These are phyloP conservation scores for Penicilliopsis zonata DNA, from an alignment of 495 filamentous ascomycete genomes.

Conservation along the genomic window DNA sequence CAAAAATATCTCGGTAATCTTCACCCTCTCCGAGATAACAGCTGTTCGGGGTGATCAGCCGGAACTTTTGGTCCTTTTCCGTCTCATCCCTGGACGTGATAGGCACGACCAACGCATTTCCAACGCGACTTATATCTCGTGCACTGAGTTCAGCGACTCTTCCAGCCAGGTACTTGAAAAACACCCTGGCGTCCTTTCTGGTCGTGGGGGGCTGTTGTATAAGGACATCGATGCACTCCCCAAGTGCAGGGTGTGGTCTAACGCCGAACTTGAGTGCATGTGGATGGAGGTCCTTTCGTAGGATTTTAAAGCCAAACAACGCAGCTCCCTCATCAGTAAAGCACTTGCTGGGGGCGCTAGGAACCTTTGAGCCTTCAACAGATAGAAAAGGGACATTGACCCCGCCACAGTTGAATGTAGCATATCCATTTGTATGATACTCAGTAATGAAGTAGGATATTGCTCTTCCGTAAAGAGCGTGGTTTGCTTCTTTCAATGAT, in stretches of 20 bases:
- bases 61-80: slow-evolving; percentile 21
- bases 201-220: slow-evolving; percentile 56
- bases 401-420: slow-evolving; percentile 39
- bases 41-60: slow-evolving; percentile 46
- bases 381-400: slow-evolving; percentile 60
- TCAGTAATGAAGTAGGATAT: slow-evolving; percentile 77
- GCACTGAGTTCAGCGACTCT: slow-evolving; percentile 58
- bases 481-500: slow-evolving; percentile 43
- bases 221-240: slow-evolving; percentile 57
- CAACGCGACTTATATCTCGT: slow-evolving; percentile 45
- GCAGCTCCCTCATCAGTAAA: slow-evolving; percentile 69
- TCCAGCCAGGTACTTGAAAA: slow-evolving; percentile 74
- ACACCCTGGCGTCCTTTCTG: slow-evolving; percentile 46
- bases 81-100: slow-evolving; percentile 31
- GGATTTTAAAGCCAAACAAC: slow-evolving; percentile 66
- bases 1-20: slow-evolving; percentile 79
- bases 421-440: slow-evolving; percentile 66
- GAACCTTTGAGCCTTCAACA: slow-evolving; percentile 46
- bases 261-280: slow-evolving; percentile 82
- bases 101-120: slow-evolving; percentile 58
- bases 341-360: slow-evolving; percentile 64
- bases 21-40: slow-evolving; percentile 71
- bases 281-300: slow-evolving; percentile 56
- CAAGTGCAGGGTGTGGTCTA: slow-evolving; percentile 60
- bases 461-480: slow-evolving; percentile 43